phyloP scores from a whole-genome alignment of 164 flowering plant species.

The Vitis cinerea region DNA sequence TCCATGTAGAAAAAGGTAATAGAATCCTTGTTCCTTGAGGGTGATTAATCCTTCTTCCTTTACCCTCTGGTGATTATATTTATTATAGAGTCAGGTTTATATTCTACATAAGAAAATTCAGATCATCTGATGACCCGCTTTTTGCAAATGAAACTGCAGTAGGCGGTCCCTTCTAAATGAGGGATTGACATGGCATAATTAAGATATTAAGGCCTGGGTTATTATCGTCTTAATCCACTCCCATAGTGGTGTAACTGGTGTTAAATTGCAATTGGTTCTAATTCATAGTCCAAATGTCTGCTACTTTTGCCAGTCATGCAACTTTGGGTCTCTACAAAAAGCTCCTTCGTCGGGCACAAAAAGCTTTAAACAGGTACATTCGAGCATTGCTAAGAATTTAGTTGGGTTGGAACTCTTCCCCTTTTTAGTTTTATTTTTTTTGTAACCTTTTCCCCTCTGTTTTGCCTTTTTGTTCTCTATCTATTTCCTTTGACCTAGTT shows the following conservation, averaged over 20 bases:
- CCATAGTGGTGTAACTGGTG: not conserved
- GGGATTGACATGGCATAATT: not conserved
- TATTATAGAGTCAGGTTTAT: not conserved
- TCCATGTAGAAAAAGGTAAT: too few species aligned
- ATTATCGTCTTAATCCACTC: not conserved
- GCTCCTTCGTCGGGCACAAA: slow-evolving; percentile 75
- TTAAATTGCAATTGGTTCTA: slow-evolving; percentile 4
- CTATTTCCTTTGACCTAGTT: not conserved
- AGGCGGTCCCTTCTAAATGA: not conserved
- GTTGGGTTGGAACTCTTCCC: not conserved
- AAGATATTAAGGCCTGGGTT: too few species aligned
- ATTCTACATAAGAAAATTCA: not conserved
- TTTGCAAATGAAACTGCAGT: not conserved
- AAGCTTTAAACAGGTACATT: slow-evolving; percentile 71
- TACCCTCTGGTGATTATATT: not conserved
- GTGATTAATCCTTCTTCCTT: too few species aligned
- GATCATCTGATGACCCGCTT: not conserved
- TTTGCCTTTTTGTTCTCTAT: not conserved
- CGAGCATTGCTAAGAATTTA: not conserved
- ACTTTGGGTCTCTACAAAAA: slow-evolving; percentile 92
- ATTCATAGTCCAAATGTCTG: not conserved
- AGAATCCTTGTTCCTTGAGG: too few species aligned
- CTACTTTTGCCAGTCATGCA: slow-evolving; percentile 65
- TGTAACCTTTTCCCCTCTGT: not conserved
- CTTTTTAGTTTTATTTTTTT: not conserved